These are phyloP conservation scores for Cercospora beticola DNA, from an alignment of 2,329 filamentous ascomycete genomes.

Conservation along the genomic window DNA sequence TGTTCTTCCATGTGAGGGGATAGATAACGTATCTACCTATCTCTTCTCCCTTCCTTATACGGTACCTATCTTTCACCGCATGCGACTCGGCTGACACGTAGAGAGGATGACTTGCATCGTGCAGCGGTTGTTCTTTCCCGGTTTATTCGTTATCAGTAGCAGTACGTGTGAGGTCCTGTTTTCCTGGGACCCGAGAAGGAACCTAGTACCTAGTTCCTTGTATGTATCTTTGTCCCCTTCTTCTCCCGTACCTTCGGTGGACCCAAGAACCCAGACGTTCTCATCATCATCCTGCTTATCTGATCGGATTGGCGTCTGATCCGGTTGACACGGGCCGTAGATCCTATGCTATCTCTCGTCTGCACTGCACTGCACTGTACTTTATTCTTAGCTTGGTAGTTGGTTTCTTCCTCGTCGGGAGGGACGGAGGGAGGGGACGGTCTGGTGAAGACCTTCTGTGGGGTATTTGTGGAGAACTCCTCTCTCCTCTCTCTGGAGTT, in stretches of 20 bases:
- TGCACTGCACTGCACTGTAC: not conserved
- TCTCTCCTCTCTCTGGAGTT: not conserved
- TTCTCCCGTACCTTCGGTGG: too few relatives aligned
- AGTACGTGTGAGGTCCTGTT: not conserved
- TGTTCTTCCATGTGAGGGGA: not conserved
- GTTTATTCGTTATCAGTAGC: not conserved
- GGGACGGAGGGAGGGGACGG: too few relatives aligned
- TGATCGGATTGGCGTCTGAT: too few relatives aligned
- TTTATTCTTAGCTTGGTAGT: not conserved
- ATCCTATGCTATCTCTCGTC: not conserved
- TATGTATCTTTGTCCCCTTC: too few relatives aligned
- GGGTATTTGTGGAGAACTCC: not conserved
- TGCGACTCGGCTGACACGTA: not conserved
- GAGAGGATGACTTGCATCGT: not conserved
- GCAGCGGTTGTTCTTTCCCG: not conserved
- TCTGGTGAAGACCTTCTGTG: not conserved
- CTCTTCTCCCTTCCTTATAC: not conserved
- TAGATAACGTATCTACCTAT: not conserved
- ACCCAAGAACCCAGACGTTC: not conserved
- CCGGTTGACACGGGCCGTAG: not conserved
- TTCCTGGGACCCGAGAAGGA: not conserved
- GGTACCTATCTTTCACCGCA: not conserved
- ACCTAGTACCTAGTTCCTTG: not conserved
- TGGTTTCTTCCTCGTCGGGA: not conserved
- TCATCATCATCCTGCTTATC: not conserved